phyloP scores from a whole-genome alignment of 768 basidiomycete genomes.

The Rhodotorula diobovata region DNA sequence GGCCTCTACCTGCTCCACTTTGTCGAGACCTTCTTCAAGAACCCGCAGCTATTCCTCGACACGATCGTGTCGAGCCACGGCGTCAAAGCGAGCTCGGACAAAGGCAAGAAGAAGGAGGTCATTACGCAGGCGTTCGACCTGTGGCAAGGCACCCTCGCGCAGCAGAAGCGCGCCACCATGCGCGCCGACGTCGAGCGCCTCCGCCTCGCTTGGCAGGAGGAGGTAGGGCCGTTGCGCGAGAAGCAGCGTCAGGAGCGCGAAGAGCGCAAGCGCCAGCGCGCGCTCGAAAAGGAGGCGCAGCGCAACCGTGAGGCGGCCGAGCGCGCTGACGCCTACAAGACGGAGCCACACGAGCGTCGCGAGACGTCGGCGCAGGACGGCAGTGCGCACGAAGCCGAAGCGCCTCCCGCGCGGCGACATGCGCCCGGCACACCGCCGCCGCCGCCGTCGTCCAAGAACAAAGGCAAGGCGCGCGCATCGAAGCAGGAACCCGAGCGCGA shows the following conservation, averaged over 20 bases:
- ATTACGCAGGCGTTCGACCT: not conserved
- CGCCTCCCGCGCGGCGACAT: too few relatives aligned
- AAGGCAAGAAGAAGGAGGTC: not conserved
- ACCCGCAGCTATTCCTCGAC: slow-evolving; percentile 50
- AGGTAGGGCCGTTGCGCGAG: not conserved
- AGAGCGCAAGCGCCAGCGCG: not conserved
- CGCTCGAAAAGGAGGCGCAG: too few relatives aligned
- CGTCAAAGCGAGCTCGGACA: not conserved
- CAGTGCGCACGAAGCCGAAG: not conserved
- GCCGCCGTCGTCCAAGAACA: not conserved
- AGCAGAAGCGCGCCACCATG: not conserved
- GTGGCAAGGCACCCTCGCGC: not conserved
- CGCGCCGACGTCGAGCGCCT: not conserved
- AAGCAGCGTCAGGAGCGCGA: not conserved
- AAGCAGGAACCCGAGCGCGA: not conserved
- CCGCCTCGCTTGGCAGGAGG: not conserved
- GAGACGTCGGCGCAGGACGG: not conserved
- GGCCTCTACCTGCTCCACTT: slow-evolving; percentile 88
- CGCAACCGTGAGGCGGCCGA: too few relatives aligned
- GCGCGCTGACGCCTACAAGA: not conserved
- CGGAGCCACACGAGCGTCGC: not conserved
- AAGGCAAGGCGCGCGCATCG: too few relatives aligned
- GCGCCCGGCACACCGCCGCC: too few relatives aligned
- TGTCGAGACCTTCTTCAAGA: slow-evolving; percentile 65
- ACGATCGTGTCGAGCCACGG: not conserved